A percentile compares a stretch with the other conserved stretches of the same genome.
Conservation (phyloP, 2,329 filamentous ascomycete genomes). For the Botryotinia convoluta region DNA sequence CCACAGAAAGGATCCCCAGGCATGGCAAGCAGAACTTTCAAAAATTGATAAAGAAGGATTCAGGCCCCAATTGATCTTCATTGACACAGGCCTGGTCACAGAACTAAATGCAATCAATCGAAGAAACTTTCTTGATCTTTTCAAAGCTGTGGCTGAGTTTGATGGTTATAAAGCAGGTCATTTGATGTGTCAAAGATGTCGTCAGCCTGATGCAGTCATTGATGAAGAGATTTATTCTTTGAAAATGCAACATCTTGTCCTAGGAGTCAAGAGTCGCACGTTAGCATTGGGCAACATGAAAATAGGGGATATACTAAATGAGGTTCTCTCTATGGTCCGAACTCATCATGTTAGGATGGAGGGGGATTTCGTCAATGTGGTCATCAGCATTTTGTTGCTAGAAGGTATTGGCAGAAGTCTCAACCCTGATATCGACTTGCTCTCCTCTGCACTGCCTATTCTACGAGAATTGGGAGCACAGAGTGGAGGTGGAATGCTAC, state of each 20-base stretch:
- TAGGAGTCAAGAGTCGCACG: constrained; percentile 85
- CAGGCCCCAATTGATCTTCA: constrained; percentile 92
- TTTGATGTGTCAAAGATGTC: constrained; percentile 93
- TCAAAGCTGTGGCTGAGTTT: constrained; percentile 93
- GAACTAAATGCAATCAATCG: constrained; percentile 86
- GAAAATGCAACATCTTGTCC: constrained; percentile 94
- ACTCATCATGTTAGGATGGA: constrained; percentile 90
- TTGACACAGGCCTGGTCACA: constrained; percentile 93
- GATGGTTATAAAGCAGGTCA: constrained; percentile 94
- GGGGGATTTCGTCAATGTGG: constrained; percentile 97
- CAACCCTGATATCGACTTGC: constrained; percentile 82
- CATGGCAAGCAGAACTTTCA: constrained; percentile 72
- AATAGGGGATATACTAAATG: constrained; percentile 90
- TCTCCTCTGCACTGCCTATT: constrained; percentile 84
- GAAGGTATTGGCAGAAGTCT: constrained; percentile 90
- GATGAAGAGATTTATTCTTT: constrained; percentile 88
- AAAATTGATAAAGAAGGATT: constrained; percentile 85
- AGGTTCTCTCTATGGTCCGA: constrained; percentile 89
- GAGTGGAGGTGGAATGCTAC: constrained; percentile 66
- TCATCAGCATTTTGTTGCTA: constrained; percentile 87
- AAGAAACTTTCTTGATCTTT: constrained; percentile 88
- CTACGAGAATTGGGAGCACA: constrained; percentile 81
- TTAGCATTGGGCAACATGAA: constrained; percentile 91
- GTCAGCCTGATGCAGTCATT: constrained; percentile 85
- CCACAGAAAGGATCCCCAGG: constrained; percentile 56